Base-by-base conservation (phyloP, 2,329 filamentous ascomycete species). In the Grosmannia serpens region DNA sequence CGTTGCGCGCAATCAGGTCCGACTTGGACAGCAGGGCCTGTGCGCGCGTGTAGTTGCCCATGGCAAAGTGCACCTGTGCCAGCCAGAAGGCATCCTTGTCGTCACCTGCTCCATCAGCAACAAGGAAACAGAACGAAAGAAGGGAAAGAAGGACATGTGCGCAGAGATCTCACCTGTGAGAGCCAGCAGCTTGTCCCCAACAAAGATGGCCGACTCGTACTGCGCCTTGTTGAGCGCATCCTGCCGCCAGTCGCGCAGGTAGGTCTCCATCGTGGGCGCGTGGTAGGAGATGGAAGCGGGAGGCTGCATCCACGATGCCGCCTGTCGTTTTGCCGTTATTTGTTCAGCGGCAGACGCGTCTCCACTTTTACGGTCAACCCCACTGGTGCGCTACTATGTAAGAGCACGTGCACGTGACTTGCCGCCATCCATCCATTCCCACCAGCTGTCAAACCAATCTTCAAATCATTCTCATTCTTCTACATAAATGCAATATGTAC, bases 81-180 rank as follows among this genome's bases (percentile, higher is more conserved):
- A 99, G 86, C 87, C 91, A 96, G 69, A 96, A 96, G 47, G 91
- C 92, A 71, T 99, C 94, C 64, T 89, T 86, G 67, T 96, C 91
- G 70, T 92, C 88, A 68, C 91, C 94, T 96, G 64, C 10, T 26
- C 13, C 29, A 10, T 46, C 44, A 56, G 54, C 46, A 60, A 33
- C 64, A 56, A 61, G 49, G 44, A 58, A 56, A 60, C 9, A 17
- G 22, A 47, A 20, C 31, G 57, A 15, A 41, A 44, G 11, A 20
- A 17, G 15, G 35, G 13, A 15, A 55, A 41, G 20, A 46, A 31
- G 24, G 24, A 47, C 38, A 35, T n/a, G 4, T 26, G 33, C n/a
- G 73, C 83, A 64, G n/a, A n/a, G n/a, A 5, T 38, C 35, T 38
- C 73, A 96, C 92, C 89, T 44, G 92, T 97, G 68, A 99, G 78